Conservation (phyloP, 345 rosid genomes). For the Melaleuca quinquenervia region DNA sequence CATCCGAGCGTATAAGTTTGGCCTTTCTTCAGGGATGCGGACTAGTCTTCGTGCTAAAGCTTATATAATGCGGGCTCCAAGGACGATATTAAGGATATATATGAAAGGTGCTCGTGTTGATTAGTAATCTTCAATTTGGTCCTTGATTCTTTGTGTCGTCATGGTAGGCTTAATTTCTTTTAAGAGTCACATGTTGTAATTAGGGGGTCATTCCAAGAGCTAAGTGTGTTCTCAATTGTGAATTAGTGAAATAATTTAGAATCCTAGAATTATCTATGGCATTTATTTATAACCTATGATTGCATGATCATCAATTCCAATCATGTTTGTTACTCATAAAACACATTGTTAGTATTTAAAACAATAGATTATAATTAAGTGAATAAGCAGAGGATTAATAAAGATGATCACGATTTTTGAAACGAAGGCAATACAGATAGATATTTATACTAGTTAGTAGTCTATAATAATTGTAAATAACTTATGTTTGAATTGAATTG, state of each 20-base stretch:
- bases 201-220: not conserved
- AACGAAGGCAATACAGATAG: not conserved
- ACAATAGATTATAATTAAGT: not conserved
- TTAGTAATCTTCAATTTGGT: not conserved
- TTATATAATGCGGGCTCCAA: not conserved
- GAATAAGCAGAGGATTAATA: not conserved
- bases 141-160: not conserved
- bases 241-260: not conserved
- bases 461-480: not conserved
- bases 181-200: not conserved
- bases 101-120: not conserved
- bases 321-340: no score
- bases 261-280: not conserved
- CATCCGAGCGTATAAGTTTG: not conserved
- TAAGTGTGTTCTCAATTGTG: not conserved
- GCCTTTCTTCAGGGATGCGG: not conserved
- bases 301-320: no score
- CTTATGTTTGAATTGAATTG: not conserved
- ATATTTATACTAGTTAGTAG: not conserved
- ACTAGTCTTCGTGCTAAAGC: not conserved
- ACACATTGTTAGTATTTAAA: not conserved
- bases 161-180: not conserved
- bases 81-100: not conserved
- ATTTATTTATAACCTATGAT: not conserved
- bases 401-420: not conserved